Evolutionary conservation across 2,329 filamentous ascomycete genomes (phyloP).

Genomic region (Rhynchosporium secalis): DNA sequence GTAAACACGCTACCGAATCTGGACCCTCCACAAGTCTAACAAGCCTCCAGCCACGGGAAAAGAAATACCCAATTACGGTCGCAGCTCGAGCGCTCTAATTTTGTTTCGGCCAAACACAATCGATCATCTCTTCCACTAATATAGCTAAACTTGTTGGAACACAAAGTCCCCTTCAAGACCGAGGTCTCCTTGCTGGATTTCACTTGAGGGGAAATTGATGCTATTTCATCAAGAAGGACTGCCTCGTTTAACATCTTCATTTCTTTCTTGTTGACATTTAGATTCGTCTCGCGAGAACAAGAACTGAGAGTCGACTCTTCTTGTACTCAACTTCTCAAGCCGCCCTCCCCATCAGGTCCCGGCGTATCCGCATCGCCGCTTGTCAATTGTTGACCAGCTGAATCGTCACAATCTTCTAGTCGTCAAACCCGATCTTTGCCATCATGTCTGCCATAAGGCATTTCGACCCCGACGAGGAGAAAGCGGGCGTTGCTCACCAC

Average conservation of each 20-base stretch:
- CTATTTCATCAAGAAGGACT: background rate
- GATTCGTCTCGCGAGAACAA: background rate
- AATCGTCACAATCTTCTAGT: background rate
- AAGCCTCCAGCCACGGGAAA: background rate
- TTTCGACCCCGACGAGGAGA: slow-evolving; percentile 4
- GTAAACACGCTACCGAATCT: background rate
- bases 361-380: too few species aligned
- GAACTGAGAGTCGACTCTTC: background rate
- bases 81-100: slow-evolving; percentile 1
- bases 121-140: background rate
- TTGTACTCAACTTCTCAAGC: background rate
- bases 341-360: too few species aligned
- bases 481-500: background rate
- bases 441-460: background rate
- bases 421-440: background rate
- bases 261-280: background rate
- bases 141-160: background rate
- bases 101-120: background rate
- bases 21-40: background rate
- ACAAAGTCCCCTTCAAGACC: background rate
- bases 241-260: background rate
- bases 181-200: background rate
- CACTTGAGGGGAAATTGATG: background rate
- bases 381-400: background rate
- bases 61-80: background rate